A percentile compares a stretch with the other conserved stretches of the same genome.
Conservation (phyloP, 495 filamentous ascomycete species). For the Neurospora sublineolata region DNA sequence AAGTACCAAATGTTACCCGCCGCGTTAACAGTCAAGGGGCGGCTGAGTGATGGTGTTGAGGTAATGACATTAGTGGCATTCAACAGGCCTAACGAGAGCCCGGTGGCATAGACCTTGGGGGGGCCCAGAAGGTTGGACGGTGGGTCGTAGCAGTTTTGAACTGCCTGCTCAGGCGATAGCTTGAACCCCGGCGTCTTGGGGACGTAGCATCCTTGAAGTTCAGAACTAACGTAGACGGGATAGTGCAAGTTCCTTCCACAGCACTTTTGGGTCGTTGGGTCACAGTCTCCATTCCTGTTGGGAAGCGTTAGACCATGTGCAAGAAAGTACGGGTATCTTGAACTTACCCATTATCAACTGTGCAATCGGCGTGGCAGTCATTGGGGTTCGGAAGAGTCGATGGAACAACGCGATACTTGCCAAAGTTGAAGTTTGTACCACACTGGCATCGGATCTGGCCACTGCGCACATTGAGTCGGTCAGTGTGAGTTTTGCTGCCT, state of each 20-base stretch:
- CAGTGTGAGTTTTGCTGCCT: background rate
- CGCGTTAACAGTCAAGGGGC: background rate
- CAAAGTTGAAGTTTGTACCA: constrained; percentile 1
- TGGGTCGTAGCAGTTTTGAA: background rate
- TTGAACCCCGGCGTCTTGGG: constrained; percentile 14
- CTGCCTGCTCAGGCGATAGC: background rate
- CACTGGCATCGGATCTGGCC: constrained; percentile 1
- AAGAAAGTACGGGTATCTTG: background rate
- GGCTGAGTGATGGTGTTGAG: background rate
- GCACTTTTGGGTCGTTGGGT: constrained; percentile 1
- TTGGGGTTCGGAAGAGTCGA: background rate
- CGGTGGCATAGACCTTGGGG: background rate
- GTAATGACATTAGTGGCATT: fast-evolving
- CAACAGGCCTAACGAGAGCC: background rate
- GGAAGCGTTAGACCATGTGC: background rate
- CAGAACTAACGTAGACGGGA: constrained; percentile 15
- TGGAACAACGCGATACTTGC: constrained; percentile 3
- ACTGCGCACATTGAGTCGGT: background rate
- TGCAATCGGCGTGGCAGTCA: background rate
- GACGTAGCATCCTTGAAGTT: constrained; percentile 16
- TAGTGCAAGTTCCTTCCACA: background rate
- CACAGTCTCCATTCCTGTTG: background rate
- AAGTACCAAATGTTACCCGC: background rate
- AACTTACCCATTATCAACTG: background rate
- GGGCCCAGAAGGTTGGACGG: background rate